Base-by-base conservation (phyloP, 108 stramenopile genomes). In the Fistulifera solaris region DNA sequence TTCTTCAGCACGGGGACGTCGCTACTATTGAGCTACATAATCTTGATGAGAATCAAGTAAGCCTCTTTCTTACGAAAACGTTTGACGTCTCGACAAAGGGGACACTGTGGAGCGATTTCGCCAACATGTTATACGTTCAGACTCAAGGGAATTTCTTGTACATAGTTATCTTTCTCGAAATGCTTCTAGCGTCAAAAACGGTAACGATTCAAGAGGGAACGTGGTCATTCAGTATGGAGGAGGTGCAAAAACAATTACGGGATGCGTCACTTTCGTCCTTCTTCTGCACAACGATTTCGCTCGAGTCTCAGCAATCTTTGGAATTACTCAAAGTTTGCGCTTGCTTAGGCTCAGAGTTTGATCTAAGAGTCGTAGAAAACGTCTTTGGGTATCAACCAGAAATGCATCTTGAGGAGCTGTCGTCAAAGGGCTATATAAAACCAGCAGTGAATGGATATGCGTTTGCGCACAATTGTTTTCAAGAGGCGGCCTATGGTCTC, bases 71-170 rank as follows among this genome's bases (percentile, higher is more conserved):
- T 6, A 35, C 31, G 8, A 35, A 8, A 35, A 35, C 31, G 3
- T 35, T 35, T 35, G 31, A 35, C 31, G 31, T 35, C 8, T 35
- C 31, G 31, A 8, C 3, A 8, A 8, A 6, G 31, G 31, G 31
- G 31, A 35, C 31, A 8, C 3, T 35, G 31, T 35, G 31, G 31
- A 35, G 8, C 31, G 31, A 35, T 3, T 35, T 3, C 8, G 31
- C 31, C 31, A 8, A 35, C 31, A 35, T 35, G 3, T 26, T 63
- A n/a, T 44, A 55, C 16, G 1, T 38, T 5, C 49, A 64, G 19
- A 71, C 78, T 0, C 41, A 48, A 2, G 78, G 78, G 21, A 73
- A 69, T 28, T 39, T 59, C 15, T 70, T 70, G 23, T 73, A 71
- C 35, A 47, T 73, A 4, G 38, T 54, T 22, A 58, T 70, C 23